Percentiles rank a stretch among this genome's conserved stretches.
phyloP scores from a whole-genome alignment of 2,329 filamentous ascomycete genomes.

The Paraconiothyrium sp. region DNA sequence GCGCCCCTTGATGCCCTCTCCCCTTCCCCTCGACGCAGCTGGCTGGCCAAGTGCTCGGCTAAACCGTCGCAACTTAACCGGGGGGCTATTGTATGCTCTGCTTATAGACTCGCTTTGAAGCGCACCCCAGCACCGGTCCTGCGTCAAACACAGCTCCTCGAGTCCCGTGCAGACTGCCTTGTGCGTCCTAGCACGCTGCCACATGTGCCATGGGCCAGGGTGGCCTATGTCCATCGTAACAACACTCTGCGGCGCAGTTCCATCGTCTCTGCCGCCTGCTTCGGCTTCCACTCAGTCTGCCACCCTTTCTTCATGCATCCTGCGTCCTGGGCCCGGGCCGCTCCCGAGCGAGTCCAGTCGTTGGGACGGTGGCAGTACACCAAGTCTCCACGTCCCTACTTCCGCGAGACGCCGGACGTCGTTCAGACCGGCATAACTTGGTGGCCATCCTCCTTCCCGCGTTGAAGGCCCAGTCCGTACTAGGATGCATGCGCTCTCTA shows the following conservation, averaged over 20 bases:
- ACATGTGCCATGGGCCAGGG: neutral
- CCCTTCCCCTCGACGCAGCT: constrained; percentile 14
- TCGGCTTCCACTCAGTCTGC: constrained; percentile 6
- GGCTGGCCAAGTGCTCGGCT: constrained; percentile 21
- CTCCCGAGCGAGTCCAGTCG: constrained; percentile 18
- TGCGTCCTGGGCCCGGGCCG: constrained; percentile 24
- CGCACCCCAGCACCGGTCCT: constrained; percentile 4
- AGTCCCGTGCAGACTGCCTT: constrained; percentile 3
- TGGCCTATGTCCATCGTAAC: neutral
- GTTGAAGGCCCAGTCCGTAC: constrained; percentile 4
- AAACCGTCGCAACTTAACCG: constrained; percentile 21
- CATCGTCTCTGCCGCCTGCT: neutral
- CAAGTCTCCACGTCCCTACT: neutral
- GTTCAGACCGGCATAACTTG: neutral
- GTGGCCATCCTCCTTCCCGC: neutral
- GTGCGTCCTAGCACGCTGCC: constrained; percentile 3
- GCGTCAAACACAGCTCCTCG: neutral
- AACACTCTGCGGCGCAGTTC: constrained; percentile 4
- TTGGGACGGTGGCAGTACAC: constrained; percentile 14
- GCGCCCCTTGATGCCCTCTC: constrained; percentile 12
- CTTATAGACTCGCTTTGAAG: constrained; percentile 1
- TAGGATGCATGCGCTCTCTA: constrained; percentile 2
- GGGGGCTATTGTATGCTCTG: constrained; percentile 4
- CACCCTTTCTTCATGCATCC: constrained; percentile 14
- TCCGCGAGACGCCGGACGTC: constrained; percentile 8